phyloP scores from a whole-genome alignment of 306 rosid genomes.

The Fagus crenata region DNA sequence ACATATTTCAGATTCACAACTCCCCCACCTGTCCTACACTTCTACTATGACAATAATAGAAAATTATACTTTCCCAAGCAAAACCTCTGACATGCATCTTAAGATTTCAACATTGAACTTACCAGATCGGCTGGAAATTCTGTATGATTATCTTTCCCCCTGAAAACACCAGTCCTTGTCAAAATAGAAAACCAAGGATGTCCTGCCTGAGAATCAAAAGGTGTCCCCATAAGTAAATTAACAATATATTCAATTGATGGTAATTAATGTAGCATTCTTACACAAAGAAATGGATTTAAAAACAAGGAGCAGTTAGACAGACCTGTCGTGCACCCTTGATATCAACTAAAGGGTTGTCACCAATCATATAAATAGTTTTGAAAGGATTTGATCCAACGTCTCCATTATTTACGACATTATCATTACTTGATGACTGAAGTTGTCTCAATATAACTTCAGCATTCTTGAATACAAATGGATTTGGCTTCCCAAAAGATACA shows the following conservation, averaged over 20 bases:
- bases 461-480: constrained; percentile 75
- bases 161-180: constrained; percentile 93
- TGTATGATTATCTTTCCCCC: constrained; percentile 73
- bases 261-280: constrained; percentile 6
- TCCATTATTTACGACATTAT: too few species aligned
- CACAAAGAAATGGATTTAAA: neutral
- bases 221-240: neutral
- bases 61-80: neutral
- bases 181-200: constrained; percentile 96
- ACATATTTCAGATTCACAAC: neutral
- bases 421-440: constrained; percentile 30
- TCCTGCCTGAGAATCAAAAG: constrained; percentile 59
- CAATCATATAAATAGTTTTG: constrained; percentile 80
- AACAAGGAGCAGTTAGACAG: constrained; percentile 11
- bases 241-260: constrained; percentile 8
- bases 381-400: constrained; percentile 37
- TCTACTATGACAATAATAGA: neutral
- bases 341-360: constrained; percentile 94
- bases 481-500: constrained; percentile 78
- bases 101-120: constrained; percentile 20
- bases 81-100: constrained; percentile 4
- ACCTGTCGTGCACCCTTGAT: constrained; percentile 81
- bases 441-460: constrained; percentile 68
- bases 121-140: constrained; percentile 53
- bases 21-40: neutral